Evolutionary conservation across 768 basidiomycete genomes (phyloP), one percentile per base, ranked within the genome.

Genomic region (Galerina sulciceps): DNA sequence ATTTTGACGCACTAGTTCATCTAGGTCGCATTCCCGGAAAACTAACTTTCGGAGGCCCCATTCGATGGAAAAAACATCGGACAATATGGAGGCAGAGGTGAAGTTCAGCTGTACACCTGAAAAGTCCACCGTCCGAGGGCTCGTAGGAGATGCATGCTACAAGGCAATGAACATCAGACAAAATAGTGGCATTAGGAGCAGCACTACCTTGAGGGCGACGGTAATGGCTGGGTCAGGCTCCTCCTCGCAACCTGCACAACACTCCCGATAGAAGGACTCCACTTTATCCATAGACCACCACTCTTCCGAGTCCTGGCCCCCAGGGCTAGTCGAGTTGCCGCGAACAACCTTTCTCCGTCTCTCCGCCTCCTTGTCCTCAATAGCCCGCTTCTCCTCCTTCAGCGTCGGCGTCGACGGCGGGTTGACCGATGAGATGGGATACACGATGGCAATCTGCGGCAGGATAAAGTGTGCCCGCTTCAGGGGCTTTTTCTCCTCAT

Each of bases 391-490:
- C 77, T 96, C 93, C 59, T 93, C 91, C 72, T 87, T 87, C 51
- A 94, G 77, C 2, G 83, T 82, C 0, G 89, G 87, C 2, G 87
- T 91, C 47, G 86, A 91, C 1, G 96, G 96, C 6, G 96, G 92
- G 51, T 90, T 90, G 14, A 87, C 65, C 1, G 89, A 86, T 23
- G 90, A 91, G 70, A 98, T 96, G 0, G 95, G 94, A 71, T 99
- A 98, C 34, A 95, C 86, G 20, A 91, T 91, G 34, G 86, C 87
- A 65, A 97, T 84, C 64, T 91, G 84, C 0, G 93, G 93, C 11
- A 97, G 78, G 63, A 96, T 91, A 70, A 98, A 98, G 66, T 96
- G 92, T 0, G 96, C 97, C 49, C 92, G 77, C 68, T 92, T 94
- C 61, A 96, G 80, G 10, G 91, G 85, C 66, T 81, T 85, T 36